These are phyloP conservation scores for Aspergillus terreus DNA, from an alignment of 2,329 filamentous ascomycete genomes.

Conservation along the genomic window DNA sequence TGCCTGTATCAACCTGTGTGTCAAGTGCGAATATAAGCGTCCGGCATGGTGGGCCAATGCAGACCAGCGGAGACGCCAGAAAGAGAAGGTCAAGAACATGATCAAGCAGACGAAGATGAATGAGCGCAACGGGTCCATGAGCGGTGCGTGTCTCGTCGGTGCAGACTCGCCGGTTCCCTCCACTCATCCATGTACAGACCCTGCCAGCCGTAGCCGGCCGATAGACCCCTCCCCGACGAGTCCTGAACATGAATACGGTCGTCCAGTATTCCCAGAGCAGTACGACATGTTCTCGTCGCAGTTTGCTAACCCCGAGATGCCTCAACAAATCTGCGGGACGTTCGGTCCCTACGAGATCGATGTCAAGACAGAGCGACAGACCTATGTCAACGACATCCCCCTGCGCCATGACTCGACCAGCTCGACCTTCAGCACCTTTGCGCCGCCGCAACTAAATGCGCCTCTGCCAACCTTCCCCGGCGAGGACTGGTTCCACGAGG, in stretches of 20 bases:
- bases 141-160: constrained; percentile 26
- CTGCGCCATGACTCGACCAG: constrained; percentile 81
- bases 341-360: constrained; percentile 86
- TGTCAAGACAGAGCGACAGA: constrained; percentile 91
- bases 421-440: constrained; percentile 89
- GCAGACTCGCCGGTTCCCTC: not conserved
- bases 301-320: constrained; percentile 54
- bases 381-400: constrained; percentile 87
- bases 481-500: constrained; percentile 69
- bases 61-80: constrained; percentile 78
- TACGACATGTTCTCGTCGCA: constrained; percentile 42
- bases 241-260: constrained; percentile 62
- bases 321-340: constrained; percentile 51
- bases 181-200: not conserved
- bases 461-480: constrained; percentile 62
- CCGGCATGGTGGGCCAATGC: constrained; percentile 97
- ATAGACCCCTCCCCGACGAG: constrained; percentile 61
- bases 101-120: constrained; percentile 96
- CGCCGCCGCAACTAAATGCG: constrained; percentile 68
- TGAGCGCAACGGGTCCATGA: constrained; percentile 67
- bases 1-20: constrained; percentile 67
- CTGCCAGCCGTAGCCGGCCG: constrained; percentile 13
- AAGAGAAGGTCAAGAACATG: constrained; percentile 93
- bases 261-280: constrained; percentile 53
- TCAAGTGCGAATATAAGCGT: constrained; percentile 93